These are phyloP conservation scores for Sclerotinia spermophila DNA, from an alignment of 2,329 filamentous ascomycete genomes.

Conservation along the genomic window DNA sequence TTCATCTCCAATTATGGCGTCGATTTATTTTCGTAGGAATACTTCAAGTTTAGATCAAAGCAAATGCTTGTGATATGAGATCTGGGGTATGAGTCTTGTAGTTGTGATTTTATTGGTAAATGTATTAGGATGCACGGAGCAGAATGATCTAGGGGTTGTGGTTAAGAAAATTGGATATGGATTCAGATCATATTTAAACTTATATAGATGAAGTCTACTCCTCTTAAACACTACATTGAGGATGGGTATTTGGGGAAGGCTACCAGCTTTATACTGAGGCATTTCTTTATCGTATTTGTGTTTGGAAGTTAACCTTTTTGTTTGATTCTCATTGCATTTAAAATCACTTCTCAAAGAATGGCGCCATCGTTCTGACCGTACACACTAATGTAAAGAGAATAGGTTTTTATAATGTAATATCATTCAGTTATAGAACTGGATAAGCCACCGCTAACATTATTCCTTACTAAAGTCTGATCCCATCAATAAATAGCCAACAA, in stretches of 20 bases:
- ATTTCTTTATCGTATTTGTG: too few relatives aligned
- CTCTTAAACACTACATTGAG: not conserved
- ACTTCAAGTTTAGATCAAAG: not conserved
- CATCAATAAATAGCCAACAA: not conserved
- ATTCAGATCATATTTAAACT: not conserved
- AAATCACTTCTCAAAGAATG: not conserved
- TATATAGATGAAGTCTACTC: not conserved
- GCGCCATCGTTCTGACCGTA: not conserved
- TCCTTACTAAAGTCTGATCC: too few relatives aligned
- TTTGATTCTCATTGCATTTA: not conserved
- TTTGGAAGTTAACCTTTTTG: not conserved
- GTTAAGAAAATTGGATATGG: not conserved
- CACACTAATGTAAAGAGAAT: accelerated
- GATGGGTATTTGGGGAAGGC: not conserved
- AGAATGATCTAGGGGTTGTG: not conserved
- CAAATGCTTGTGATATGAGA: accelerated
- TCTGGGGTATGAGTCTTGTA: not conserved
- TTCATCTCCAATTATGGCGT: not conserved
- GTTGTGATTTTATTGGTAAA: not conserved
- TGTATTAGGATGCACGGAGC: not conserved
- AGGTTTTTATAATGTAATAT: not conserved
- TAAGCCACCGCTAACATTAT: not conserved
- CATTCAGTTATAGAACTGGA: not conserved
- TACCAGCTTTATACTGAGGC: not conserved
- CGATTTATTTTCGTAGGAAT: not conserved